Base-by-base conservation (phyloP, 2,329 filamentous ascomycete species). In the Plectosphaerella sp. region DNA sequence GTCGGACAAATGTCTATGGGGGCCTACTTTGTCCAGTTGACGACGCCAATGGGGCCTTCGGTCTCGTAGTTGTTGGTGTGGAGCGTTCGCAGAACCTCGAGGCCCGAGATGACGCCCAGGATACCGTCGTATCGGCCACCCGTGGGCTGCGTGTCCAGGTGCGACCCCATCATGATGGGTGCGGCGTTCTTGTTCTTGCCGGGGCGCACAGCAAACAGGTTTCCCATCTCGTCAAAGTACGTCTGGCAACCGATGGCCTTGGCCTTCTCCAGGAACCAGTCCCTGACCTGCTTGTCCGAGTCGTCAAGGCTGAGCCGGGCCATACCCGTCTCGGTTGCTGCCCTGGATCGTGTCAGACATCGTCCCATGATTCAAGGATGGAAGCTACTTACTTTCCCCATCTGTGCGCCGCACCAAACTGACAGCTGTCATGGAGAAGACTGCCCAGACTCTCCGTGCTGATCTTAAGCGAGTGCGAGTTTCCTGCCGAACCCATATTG, bases 111-210 rank as follows among this genome's bases (percentile, higher is more conserved):
- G 5, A 93, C 79, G 8, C 89, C 89, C 0, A 94, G 67, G 28
- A 93, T 89, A 0, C 89, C 89, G 62, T 91, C 87, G 55, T 91
- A 90, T 24, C 87, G 70, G 0, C 86, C 86, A 2, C 86, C 87
- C 0, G 68, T 71, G 1, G 82, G 81, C 57, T 85, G 83, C 0
- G 82, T 86, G 60, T 87, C 84, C 2, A 87, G 63, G 65, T 91
- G 87, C 6, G 82, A 87, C 2, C 87, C 88, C 18, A 83, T 85
- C 57, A 83, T 88, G 1, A 84, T 87, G 1, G 87, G 78, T 10
- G 82, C 74, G 3, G 79, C 80, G 36, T 80, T 73, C 18, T 76
- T 71, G 49, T 69, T 68, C 53, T 78, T 71, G 1, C 88, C 88
- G 4, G 84, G 79, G 3, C 86, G 78, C 3, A 90, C 75, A 1